Evolutionary conservation across 225 moss, liverwort and hornwort species (phyloP).

Genomic region (Bryoerythrophyllum caledonicum): DNA sequence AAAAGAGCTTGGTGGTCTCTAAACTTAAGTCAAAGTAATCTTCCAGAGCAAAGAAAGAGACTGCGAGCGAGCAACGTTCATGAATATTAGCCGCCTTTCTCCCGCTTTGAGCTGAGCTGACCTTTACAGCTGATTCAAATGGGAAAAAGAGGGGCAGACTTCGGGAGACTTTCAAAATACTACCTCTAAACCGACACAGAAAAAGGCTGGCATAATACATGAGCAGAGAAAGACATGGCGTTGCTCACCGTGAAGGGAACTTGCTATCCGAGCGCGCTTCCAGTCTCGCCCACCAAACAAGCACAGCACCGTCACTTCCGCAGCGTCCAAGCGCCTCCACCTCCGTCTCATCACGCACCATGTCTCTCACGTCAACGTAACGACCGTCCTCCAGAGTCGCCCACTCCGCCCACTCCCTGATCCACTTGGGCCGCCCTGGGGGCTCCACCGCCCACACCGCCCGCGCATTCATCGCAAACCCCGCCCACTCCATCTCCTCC

Average conservation of each 20-base stretch:
- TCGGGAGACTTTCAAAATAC: no score
- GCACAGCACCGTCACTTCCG: constrained; percentile 50
- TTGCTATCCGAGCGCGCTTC: constrained; percentile 88
- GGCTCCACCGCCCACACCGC: constrained; percentile 55
- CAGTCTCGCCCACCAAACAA: constrained; percentile 82
- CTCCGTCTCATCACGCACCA: constrained; percentile 59
- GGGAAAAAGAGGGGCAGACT: no score
- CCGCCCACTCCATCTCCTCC: constrained; percentile 73
- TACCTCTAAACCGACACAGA: no score
- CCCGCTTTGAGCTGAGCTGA: no score
- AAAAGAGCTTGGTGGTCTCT: no score
- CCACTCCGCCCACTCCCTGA: constrained; percentile 78
- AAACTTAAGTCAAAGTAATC: no score
- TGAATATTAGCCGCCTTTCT: no score
- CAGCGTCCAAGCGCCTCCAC: constrained; percentile 78
- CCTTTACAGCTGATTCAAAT: no score
- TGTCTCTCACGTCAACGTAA: constrained; percentile 47
- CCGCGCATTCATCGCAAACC: constrained; percentile 80
- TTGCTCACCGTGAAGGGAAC: constrained; percentile 69
- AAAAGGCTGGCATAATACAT: no score
- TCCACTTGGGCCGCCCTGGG: constrained; percentile 63
- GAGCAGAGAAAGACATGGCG: not conserved
- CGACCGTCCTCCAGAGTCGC: constrained; percentile 27
- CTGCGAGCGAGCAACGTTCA: no score
- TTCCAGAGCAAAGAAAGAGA: no score